These are phyloP conservation scores for Tuber brumale DNA, from an alignment of 495 filamentous ascomycete species.

Conservation along the genomic window DNA sequence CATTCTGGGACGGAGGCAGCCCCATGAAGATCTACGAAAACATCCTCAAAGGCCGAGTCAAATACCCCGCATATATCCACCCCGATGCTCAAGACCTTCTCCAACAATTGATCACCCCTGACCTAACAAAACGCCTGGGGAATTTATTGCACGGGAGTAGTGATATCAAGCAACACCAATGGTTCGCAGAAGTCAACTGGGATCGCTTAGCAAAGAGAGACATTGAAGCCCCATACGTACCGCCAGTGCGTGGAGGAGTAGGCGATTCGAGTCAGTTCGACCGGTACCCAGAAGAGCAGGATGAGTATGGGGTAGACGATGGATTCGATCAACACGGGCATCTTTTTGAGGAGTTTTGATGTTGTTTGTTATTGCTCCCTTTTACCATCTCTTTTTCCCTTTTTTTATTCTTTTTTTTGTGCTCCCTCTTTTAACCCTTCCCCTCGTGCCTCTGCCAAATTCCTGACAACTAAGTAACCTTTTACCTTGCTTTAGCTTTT, in stretches of 20 bases:
- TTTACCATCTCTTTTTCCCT: conserved; percentile 12
- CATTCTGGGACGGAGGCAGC: conserved; percentile 95
- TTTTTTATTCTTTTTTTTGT: conserved; percentile 4
- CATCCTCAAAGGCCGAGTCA: conserved; percentile 85
- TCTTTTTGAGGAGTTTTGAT: conserved; percentile 67
- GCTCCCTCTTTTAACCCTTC: background rate
- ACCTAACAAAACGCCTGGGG: conserved; percentile 89
- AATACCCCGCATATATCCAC: conserved; percentile 92
- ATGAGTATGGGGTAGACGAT: conserved; percentile 57
- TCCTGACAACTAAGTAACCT: background rate
- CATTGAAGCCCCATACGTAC: conserved; percentile 96
- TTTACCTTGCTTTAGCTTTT: conserved; percentile 17
- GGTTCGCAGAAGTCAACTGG: conserved; percentile 98
- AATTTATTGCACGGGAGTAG: conserved; percentile 87
- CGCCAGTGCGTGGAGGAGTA: conserved; percentile 85
- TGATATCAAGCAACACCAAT: conserved; percentile 90
- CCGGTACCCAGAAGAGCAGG: conserved; percentile 92
- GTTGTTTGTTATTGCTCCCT: conserved; percentile 19
- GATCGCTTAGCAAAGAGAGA: conserved; percentile 87
- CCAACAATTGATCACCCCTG: conserved; percentile 83
- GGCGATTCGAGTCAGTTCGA: conserved; percentile 98
- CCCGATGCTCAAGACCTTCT: conserved; percentile 89
- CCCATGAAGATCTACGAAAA: conserved; percentile 99
- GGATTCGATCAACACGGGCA: conserved; percentile 55
- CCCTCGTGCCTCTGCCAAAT: conserved; percentile 1